These are phyloP conservation scores for Carex kokanica DNA, from an alignment of 176 grass and related monocot genomes.

Conservation along the genomic window DNA sequence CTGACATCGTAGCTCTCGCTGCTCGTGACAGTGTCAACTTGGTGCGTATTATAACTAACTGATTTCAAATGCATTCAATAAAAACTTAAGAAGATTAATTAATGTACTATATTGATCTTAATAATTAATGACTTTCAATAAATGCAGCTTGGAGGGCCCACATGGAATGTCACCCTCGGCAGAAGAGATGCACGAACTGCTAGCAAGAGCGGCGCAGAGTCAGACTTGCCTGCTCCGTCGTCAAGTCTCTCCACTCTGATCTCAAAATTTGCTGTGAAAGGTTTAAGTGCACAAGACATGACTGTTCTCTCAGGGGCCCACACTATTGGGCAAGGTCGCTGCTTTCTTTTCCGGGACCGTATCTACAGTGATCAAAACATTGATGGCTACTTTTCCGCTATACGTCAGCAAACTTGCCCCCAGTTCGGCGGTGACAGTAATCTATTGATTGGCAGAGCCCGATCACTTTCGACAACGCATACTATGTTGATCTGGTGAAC, in stretches of 20 bases:
- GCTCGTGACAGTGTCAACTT: conserved; percentile 57
- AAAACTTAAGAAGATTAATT: neutral
- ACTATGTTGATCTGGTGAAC: conserved; percentile 45
- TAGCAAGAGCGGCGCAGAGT: conserved; percentile 58
- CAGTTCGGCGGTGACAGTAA: conserved; percentile 28
- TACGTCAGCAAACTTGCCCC: conserved; percentile 51
- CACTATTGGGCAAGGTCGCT: conserved; percentile 53
- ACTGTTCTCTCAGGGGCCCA: conserved; percentile 73
- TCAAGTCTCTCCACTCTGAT: conserved; percentile 45
- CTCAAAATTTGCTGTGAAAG: conserved; percentile 47
- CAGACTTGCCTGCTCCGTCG: conserved; percentile 41
- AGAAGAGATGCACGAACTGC: conserved; percentile 45
- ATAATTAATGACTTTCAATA: neutral
- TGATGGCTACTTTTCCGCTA: conserved; percentile 40
- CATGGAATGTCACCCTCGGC: conserved; percentile 56
- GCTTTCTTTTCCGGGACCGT: conserved; percentile 44
- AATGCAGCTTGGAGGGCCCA: conserved; percentile 54
- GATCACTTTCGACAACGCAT: conserved; percentile 53
- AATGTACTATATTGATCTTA: neutral
- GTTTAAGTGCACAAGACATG: conserved; percentile 50
- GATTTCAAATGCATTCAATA: neutral
- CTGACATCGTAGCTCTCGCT: conserved; percentile 63
- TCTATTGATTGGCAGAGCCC: conserved; percentile 46
- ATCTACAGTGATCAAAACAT: conserved; percentile 50
- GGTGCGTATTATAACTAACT: conserved; percentile 20